Evolutionary conservation across 495 filamentous ascomycete genomes (phyloP), one percentile per base, ranked within the genome.

Genomic region (Corynascus novoguineensis): DNA sequence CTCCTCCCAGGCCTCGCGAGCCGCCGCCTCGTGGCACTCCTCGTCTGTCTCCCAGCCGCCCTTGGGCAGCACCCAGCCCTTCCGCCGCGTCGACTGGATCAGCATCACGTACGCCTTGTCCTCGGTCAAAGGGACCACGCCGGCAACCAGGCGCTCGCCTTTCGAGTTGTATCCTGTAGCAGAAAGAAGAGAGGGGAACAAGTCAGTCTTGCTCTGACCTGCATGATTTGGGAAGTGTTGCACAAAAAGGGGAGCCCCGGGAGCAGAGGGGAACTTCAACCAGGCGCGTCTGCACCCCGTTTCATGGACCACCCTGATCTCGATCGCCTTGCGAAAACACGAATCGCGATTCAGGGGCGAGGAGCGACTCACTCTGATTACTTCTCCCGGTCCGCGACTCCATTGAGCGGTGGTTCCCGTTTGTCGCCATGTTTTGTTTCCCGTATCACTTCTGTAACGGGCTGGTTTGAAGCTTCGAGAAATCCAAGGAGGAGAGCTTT

Each of bases 31-130:
- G 48, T 69, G 70, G 56, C 78, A 81, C 58, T 77, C 79, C 74
- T 98, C 93, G 73, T 98, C 93, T 17, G 83, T 86, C 72, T 98
- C 93, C 89, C 95, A 98, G 53, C 93, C 93, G 63, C 93, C 93
- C 70, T 98, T 98, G 52, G 93, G 93, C 53, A 98, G 78, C 37
- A 98, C 92, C 93, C 95, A 98, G 58, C 89, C 89, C 57, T 75
- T 75, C 60, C 91, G 88, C 51, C 89, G 81, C 50, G 87, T 89
- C 42, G 92, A 96, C 73, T 96, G 88, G 64, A 97, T 95, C 70
- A 98, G 79, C 64, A 98, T 79, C 51, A 98, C 93, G 72, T 86
- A 66, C 83, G 88, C 63, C 86, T 79, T 70, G 66, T 77, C 77
- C 60, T 64, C 70, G n/a, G 74, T 78, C 31, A 81, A 66, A 51